phyloP scores from a whole-genome alignment of 148 eudicot genomes.

The Polygonum maritimum region DNA sequence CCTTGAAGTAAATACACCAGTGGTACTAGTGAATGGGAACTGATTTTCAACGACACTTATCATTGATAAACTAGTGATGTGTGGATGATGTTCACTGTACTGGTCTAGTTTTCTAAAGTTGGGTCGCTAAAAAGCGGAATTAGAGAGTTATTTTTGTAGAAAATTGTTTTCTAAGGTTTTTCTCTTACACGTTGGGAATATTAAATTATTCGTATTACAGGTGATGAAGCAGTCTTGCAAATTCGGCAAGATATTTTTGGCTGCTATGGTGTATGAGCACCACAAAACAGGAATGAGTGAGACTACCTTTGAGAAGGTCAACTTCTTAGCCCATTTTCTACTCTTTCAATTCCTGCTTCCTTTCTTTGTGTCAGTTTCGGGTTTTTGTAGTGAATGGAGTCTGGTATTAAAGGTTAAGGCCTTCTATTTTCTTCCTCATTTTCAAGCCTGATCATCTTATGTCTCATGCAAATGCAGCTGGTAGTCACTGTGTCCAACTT shows the following conservation, averaged over 20 bases:
- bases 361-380: neutral
- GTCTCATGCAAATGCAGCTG: constrained; percentile 44
- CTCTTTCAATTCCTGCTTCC: neutral
- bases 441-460: neutral
- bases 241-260: constrained; percentile 77
- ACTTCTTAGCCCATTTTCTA: constrained; percentile 9
- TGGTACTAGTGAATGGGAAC: neutral
- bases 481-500: constrained; percentile 60
- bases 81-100: neutral
- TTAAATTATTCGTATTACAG: constrained; percentile 22
- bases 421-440: neutral
- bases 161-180: neutral
- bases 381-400: neutral
- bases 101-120: neutral
- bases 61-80: neutral
- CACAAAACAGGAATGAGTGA: constrained; percentile 95
- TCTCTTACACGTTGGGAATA: neutral
- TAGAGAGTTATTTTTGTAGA: neutral
- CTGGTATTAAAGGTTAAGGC: neutral
- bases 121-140: neutral
- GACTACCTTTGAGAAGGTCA: constrained; percentile 92
- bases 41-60: neutral
- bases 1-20: neutral
- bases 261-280: constrained; percentile 94
- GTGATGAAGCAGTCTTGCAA: constrained; percentile 68